Percentiles rank a stretch among this genome's conserved stretches.
Conservation (phyloP, 1,284 basidiomycete species). For the Ganoderma sinense region DNA sequence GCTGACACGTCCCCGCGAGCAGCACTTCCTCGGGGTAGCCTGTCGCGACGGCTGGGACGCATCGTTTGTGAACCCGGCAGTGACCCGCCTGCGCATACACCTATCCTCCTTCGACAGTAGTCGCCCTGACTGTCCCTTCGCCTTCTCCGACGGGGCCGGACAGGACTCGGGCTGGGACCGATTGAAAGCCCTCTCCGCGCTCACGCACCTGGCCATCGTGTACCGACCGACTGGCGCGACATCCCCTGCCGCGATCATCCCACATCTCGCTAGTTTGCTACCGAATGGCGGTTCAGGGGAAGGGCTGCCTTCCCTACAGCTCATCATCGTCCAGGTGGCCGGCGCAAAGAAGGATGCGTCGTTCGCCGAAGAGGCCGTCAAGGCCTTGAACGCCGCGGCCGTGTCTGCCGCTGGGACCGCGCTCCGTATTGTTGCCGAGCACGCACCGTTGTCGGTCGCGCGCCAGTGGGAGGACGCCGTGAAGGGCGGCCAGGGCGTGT, state of each 20-base stretch:
- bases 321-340: slow-evolving; percentile 44
- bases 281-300: slow-evolving; percentile 10
- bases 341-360: slow-evolving; percentile 30
- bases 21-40: slow-evolving; percentile 46
- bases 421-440: slow-evolving; percentile 42
- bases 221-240: slow-evolving; percentile 36
- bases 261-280: slow-evolving; percentile 33
- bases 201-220: slow-evolving; percentile 48
- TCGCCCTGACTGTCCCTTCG: slow-evolving; percentile 29
- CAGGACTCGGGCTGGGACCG: slow-evolving; percentile 35
- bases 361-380: slow-evolving; percentile 31
- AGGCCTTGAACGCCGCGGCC: slow-evolving; percentile 36
- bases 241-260: slow-evolving; percentile 32
- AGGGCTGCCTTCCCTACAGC: slow-evolving; percentile 30
- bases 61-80: slow-evolving; percentile 40
- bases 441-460: slow-evolving; percentile 41
- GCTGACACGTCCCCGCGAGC: slow-evolving; percentile 39
- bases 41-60: slow-evolving; percentile 48
- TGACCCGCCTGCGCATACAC: slow-evolving; percentile 48
- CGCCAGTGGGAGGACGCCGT: slow-evolving; percentile 44
- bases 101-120: slow-evolving; percentile 36
- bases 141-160: slow-evolving; percentile 28
- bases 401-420: slow-evolving; percentile 32
- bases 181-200: slow-evolving; percentile 39
- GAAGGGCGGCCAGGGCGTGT: slow-evolving; percentile 36